A percentile compares a stretch with the other conserved stretches of the same genome.
Evolutionary conservation across 148 eudicot genomes (phyloP).

Genomic region (Camellia lanceoleosa): DNA sequence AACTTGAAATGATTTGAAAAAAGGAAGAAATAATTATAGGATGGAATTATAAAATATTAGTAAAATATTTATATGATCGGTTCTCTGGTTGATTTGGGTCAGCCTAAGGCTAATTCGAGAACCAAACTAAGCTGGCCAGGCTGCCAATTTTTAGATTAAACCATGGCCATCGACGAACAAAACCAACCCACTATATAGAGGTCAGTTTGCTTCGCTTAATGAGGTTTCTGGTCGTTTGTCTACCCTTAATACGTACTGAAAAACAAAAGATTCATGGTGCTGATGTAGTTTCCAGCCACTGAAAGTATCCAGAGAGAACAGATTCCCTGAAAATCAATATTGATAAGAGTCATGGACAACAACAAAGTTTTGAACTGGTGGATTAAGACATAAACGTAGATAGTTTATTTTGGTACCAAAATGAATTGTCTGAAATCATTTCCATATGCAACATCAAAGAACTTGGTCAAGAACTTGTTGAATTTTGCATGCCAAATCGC

Average conservation of each 20-base stretch:
- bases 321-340: conserved; percentile 35
- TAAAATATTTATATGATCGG: too few relatives aligned
- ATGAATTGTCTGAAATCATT: conserved; percentile 36
- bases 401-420: conserved; percentile 29
- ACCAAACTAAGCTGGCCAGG: too few relatives aligned
- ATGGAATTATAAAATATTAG: too few relatives aligned
- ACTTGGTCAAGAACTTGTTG: conserved; percentile 12
- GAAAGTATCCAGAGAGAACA: conserved; percentile 43
- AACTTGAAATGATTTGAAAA: too few relatives aligned
- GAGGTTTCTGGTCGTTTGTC: too few relatives aligned
- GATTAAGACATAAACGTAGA: not conserved
- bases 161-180: too few relatives aligned
- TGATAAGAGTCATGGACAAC: not conserved
- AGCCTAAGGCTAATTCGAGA: too few relatives aligned
- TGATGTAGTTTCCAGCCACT: conserved; percentile 46
- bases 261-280: conserved; percentile 52
- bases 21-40: too few relatives aligned
- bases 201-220: too few relatives aligned
- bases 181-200: too few relatives aligned
- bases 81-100: too few relatives aligned
- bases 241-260: conserved; percentile 29
- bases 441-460: conserved; percentile 32
- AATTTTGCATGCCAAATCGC: conserved; percentile 17
- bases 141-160: too few relatives aligned
- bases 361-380: not conserved